A percentile compares a stretch with the other conserved stretches of the same genome.
Evolutionary conservation across 331 rosid species (phyloP).

Genomic region (Malus hybrid): DNA sequence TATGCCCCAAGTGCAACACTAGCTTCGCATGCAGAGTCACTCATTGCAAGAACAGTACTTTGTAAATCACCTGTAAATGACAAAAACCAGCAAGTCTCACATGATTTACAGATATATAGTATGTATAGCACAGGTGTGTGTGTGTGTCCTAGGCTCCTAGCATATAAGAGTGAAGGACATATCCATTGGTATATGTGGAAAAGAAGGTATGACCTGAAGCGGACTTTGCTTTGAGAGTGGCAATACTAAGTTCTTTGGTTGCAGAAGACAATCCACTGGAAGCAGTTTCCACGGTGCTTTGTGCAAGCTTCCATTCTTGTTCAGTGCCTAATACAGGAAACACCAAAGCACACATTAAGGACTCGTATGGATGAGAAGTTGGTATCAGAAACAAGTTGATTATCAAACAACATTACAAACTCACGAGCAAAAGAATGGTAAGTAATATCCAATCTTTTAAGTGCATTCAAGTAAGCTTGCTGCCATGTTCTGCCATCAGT

Average conservation of each 20-base stretch:
- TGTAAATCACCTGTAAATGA: conserved; percentile 64
- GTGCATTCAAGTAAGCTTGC: conserved; percentile 68
- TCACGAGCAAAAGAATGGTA: conserved; percentile 78
- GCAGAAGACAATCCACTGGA: conserved; percentile 72
- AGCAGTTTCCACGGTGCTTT: conserved; percentile 83
- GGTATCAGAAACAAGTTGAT: conserved; percentile 2
- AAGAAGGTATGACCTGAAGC: conserved; percentile 64
- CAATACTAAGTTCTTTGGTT: conserved; percentile 60
- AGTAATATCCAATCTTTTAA: conserved; percentile 70
- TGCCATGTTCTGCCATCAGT: conserved; percentile 80
- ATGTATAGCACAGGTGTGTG: background rate
- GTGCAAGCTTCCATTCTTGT: conserved; percentile 95
- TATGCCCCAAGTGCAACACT: conserved; percentile 68
- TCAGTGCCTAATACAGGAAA: conserved; percentile 63
- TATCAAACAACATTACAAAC: conserved; percentile 16
- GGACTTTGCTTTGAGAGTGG: conserved; percentile 76
- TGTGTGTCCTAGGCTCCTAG: background rate
- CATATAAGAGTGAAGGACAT: background rate
- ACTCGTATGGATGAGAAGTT: conserved; percentile 13
- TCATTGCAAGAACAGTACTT: conserved; percentile 74
- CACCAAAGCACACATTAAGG: conserved; percentile 19
- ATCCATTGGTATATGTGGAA: background rate
- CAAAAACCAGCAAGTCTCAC: conserved; percentile 1
- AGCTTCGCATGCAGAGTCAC: conserved; percentile 80
- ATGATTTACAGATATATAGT: background rate